Conservation (phyloP, 1,284 basidiomycete genomes). For the Microbotryum saponariae region DNA sequence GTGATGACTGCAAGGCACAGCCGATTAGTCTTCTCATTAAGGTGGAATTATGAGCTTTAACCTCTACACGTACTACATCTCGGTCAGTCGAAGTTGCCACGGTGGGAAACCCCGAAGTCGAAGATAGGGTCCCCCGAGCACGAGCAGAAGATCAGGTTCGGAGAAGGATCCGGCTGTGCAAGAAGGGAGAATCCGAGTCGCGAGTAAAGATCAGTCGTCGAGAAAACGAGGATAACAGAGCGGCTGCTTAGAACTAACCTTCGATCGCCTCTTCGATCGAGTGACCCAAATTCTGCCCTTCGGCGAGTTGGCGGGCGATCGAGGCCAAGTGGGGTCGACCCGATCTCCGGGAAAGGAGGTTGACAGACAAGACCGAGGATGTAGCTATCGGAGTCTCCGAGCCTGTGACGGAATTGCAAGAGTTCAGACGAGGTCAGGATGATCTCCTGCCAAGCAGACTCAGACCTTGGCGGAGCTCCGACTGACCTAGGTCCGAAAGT, state of each 20-base stretch:
- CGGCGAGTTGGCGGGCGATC: constrained; percentile 9
- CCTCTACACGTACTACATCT: constrained; percentile 31
- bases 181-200: too few relatives aligned
- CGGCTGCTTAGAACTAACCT: not conserved
- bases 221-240: too few relatives aligned
- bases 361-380: constrained; percentile 1
- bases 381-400: not conserved
- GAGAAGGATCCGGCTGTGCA: constrained; percentile 3
- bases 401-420: not conserved
- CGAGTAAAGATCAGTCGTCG: too few relatives aligned
- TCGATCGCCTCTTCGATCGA: constrained; percentile 13
- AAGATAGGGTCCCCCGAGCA: constrained; percentile 33
- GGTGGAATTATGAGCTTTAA: too few relatives aligned
- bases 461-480: too few relatives aligned
- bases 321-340: constrained; percentile 17
- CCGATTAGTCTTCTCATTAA: not conserved
- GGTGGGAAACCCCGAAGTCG: constrained; percentile 34
- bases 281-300: not conserved
- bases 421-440: not conserved
- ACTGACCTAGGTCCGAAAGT: constrained; percentile 8
- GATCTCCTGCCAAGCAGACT: not conserved
- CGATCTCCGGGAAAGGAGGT: constrained; percentile 18
- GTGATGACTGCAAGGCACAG: constrained; percentile 26
- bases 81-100: constrained; percentile 33
- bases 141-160: constrained; percentile 33